phyloP scores from a whole-genome alignment of 73 alveolate genomes.

The Paraurostyla sp. region DNA sequence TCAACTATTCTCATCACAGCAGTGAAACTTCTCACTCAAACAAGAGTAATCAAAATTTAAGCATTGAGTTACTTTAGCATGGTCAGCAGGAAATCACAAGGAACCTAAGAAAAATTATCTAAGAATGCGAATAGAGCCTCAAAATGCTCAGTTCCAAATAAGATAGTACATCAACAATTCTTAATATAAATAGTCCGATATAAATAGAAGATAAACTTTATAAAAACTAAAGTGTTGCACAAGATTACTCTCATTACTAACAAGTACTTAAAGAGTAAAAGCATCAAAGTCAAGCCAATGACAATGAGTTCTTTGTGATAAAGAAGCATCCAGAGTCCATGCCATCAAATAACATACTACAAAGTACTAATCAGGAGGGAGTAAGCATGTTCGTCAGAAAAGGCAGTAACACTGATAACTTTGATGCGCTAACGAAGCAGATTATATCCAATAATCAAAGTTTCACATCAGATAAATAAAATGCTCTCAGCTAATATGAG shows the following conservation, averaged over 20 bases:
- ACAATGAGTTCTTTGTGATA: background rate
- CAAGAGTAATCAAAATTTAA: too few relatives aligned
- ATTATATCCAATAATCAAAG: background rate
- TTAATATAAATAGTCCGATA: too few relatives aligned
- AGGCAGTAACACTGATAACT: background rate
- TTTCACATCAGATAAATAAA: background rate
- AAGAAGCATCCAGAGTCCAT: background rate
- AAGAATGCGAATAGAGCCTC: constrained; percentile 2
- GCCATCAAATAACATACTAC: background rate
- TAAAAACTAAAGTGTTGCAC: too few relatives aligned
- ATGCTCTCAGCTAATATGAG: background rate
- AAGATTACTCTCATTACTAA: too few relatives aligned
- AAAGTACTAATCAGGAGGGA: background rate
- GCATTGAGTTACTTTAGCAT: too few relatives aligned
- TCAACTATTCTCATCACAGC: too few relatives aligned
- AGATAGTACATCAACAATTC: too few relatives aligned
- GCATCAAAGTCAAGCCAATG: background rate
- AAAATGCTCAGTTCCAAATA: background rate
- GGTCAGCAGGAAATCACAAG: background rate
- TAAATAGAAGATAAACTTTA: too few relatives aligned
- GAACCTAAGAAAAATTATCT: background rate
- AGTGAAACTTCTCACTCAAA: too few relatives aligned
- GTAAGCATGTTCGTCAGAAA: background rate
- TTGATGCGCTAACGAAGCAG: background rate
- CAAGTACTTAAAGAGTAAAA: too few relatives aligned